phyloP scores from a whole-genome alignment of 2,329 filamentous ascomycete genomes.

The Cucurbitaria berberidis region DNA sequence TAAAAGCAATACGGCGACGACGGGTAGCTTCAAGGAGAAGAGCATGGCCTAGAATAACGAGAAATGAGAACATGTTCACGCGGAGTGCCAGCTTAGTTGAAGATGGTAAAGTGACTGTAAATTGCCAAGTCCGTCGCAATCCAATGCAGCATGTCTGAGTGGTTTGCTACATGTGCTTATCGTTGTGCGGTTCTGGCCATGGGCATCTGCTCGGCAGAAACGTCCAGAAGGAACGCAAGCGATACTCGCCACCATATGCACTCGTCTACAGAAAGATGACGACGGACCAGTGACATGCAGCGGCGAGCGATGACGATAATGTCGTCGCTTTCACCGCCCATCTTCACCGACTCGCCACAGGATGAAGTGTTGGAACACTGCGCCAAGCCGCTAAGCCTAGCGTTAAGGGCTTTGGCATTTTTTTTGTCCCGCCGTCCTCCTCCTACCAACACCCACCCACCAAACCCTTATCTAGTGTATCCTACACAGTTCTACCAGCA shows the following conservation, averaged over 20 bases:
- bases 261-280: constrained; percentile 4
- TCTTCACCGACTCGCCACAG: constrained; percentile 32
- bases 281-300: constrained; percentile 17
- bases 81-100: not conserved
- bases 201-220: constrained; percentile 5
- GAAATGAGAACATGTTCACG: constrained; percentile 8
- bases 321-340: constrained; percentile 34
- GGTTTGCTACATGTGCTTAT: constrained; percentile 19
- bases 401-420: constrained; percentile 28
- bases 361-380: constrained; percentile 10
- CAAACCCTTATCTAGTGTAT: constrained; percentile 41
- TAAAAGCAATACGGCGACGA: constrained; percentile 14
- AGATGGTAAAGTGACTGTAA: not conserved
- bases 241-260: not conserved
- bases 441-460: constrained; percentile 34
- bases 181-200: constrained; percentile 12
- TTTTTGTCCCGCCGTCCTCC: constrained; percentile 25
- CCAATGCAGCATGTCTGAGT: not conserved
- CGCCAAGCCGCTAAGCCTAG: constrained; percentile 19
- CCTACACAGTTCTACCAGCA: constrained; percentile 35
- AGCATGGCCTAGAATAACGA: constrained; percentile 47
- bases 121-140: too few relatives aligned
- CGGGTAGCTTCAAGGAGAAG: constrained; percentile 44
- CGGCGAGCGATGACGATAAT: constrained; percentile 3
- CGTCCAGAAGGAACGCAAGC: constrained; percentile 1